Evolutionary conservation across 352 stramenopile genomes (phyloP).

Genomic region (Pelagophyceae sp.): DNA sequence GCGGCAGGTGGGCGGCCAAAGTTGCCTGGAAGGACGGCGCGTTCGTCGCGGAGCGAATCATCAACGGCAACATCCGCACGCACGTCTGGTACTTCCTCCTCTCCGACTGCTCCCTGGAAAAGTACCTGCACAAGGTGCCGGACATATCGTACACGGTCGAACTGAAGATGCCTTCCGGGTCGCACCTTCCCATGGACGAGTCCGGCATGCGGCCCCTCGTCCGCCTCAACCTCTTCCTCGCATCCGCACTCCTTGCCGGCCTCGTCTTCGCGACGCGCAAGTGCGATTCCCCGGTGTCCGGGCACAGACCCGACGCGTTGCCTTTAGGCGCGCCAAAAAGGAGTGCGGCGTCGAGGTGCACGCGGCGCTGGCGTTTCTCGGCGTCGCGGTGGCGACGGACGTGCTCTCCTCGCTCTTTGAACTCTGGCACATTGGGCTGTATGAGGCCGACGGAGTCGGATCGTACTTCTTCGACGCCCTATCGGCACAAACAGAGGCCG

Average conservation of each 20-base stretch:
- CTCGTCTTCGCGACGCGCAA: neutral
- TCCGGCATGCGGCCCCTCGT: conserved; percentile 34
- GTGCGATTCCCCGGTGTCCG: no score
- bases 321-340: neutral
- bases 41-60: neutral
- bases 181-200: conserved; percentile 40
- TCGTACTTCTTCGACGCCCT: conserved; percentile 47
- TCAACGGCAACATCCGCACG: conserved; percentile 27
- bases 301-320: no score
- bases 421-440: conserved; percentile 45
- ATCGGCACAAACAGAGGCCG: conserved; percentile 47
- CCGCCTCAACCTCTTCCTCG: conserved; percentile 36
- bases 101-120: conserved; percentile 51
- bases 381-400: conserved; percentile 42
- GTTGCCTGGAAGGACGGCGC: conserved; percentile 29
- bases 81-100: conserved; percentile 54
- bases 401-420: conserved; percentile 41
- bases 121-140: conserved; percentile 40
- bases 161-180: neutral
- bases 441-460: conserved; percentile 45
- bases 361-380: conserved; percentile 46
- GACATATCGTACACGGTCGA: conserved; percentile 34
- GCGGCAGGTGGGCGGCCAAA: conserved; percentile 28
- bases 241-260: neutral
- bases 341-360: conserved; percentile 35